These are phyloP conservation scores for Circinella minor DNA, from an alignment of 371 early-diverging fungal genomes.

Conservation along the genomic window DNA sequence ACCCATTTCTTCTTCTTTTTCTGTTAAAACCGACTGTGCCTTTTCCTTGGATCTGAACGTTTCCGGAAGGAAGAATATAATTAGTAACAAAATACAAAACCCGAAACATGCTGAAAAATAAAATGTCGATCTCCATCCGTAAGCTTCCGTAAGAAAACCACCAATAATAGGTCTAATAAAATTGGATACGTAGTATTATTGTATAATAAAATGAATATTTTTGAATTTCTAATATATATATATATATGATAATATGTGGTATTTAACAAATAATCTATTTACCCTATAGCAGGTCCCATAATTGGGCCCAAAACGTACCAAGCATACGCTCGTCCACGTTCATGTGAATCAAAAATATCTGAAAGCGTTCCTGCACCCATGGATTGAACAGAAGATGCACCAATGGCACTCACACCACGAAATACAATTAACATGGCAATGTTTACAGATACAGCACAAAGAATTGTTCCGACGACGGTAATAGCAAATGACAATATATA, in stretches of 20 bases:
- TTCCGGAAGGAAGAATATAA: slow-evolving; percentile 48
- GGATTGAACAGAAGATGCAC: slow-evolving; percentile 37
- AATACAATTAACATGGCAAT: slow-evolving; percentile 34
- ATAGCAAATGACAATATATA: slow-evolving; percentile 29
- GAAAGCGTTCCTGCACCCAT: slow-evolving; percentile 54
- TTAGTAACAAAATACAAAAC: slow-evolving; percentile 27
- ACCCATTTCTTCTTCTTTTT: not conserved
- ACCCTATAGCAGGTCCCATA: slow-evolving; percentile 31
- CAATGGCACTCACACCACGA: slow-evolving; percentile 29
- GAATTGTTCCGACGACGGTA: slow-evolving; percentile 25
- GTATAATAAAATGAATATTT: no score
- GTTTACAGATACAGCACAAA: slow-evolving; percentile 32
- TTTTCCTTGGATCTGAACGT: slow-evolving; percentile 23
- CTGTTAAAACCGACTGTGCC: not conserved
- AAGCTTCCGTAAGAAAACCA: slow-evolving; percentile 45
- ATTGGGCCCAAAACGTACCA: slow-evolving; percentile 46
- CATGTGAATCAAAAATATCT: slow-evolving; percentile 49
- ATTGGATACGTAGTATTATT: not conserved
- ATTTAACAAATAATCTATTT: not conserved
- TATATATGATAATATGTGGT: not conserved
- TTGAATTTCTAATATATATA: no score
- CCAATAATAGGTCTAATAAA: slow-evolving; percentile 47
- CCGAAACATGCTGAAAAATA: slow-evolving; percentile 41
- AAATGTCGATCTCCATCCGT: slow-evolving; percentile 52
- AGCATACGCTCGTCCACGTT: slow-evolving; percentile 50